phyloP scores from a whole-genome alignment of 2,329 filamentous ascomycete genomes.

The Tolypocladium tundrense region DNA sequence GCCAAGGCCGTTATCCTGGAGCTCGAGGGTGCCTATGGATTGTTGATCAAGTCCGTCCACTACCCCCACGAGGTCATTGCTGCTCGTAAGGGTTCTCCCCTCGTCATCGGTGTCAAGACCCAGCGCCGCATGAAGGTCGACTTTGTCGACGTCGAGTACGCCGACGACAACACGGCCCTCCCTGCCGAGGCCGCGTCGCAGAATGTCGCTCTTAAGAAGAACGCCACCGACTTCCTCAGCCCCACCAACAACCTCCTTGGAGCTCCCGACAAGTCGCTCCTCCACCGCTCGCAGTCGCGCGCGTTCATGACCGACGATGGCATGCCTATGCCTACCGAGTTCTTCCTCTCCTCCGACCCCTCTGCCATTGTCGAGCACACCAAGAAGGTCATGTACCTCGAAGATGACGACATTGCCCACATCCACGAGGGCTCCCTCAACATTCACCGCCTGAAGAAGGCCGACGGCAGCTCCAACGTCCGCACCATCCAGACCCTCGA shows the following conservation, averaged over 20 bases:
- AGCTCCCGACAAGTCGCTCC: constrained; percentile 91
- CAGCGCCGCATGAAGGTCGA: constrained; percentile 99
- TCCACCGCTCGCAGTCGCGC: constrained; percentile 96
- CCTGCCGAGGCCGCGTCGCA: constrained; percentile 91
- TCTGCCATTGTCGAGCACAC: constrained; percentile 99
- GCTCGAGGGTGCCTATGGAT: constrained; percentile 93
- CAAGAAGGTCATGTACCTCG: constrained; percentile 99
- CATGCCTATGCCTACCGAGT: constrained; percentile 94
- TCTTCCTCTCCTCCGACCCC: constrained; percentile 97
- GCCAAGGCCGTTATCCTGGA: constrained; percentile 98
- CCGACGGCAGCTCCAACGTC: constrained; percentile 92
- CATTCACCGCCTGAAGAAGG: constrained; percentile 96
- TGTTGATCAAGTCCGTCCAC: constrained; percentile 96
- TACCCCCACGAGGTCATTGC: constrained; percentile 97
- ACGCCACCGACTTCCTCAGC: constrained; percentile 55
- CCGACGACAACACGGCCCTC: constrained; percentile 72
- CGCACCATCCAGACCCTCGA: constrained; percentile 97
- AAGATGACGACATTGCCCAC: constrained; percentile 99
- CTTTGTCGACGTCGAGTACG: constrained; percentile 98
- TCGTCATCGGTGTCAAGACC: constrained; percentile 95
- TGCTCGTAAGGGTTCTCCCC: constrained; percentile 93
- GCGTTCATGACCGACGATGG: constrained; percentile 99
- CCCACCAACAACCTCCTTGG: constrained; percentile 58
- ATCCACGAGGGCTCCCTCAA: constrained; percentile 98
- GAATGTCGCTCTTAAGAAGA: constrained; percentile 94